Percentiles rank a stretch among this genome's conserved stretches.
Evolutionary conservation across 805 yeast genomes (phyloP).

Genomic region (Suhomyces pyralidae): DNA sequence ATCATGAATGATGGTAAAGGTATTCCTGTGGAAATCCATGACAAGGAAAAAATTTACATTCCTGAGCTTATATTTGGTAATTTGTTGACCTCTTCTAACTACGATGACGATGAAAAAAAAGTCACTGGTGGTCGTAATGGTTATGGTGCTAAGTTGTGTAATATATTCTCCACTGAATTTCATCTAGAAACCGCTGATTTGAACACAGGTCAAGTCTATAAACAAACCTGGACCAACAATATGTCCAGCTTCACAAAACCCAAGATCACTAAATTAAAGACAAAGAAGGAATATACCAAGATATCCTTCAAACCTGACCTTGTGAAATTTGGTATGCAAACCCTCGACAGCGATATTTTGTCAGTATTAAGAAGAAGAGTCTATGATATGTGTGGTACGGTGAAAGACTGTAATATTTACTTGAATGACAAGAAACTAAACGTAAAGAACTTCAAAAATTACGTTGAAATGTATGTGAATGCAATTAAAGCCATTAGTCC

Average conservation of each 20-base stretch:
- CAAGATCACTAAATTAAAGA: slow-evolving; percentile 55
- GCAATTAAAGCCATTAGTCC: slow-evolving; percentile 59
- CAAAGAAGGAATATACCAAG: slow-evolving; percentile 75
- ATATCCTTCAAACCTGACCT: slow-evolving; percentile 88
- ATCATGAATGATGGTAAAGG: slow-evolving; percentile 94
- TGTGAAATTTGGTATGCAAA: slow-evolving; percentile 78
- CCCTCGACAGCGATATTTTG: slow-evolving; percentile 75
- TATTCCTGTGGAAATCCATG: slow-evolving; percentile 91
- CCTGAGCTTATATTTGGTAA: slow-evolving; percentile 97
- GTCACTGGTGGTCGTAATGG: slow-evolving; percentile 99
- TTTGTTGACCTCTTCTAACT: slow-evolving; percentile 89
- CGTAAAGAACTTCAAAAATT: slow-evolving; percentile 74
- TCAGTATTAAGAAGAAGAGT: slow-evolving; percentile 91
- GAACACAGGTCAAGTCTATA: slow-evolving; percentile 56
- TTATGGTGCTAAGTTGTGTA: slow-evolving; percentile 95
- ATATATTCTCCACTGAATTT: slow-evolving; percentile 88
- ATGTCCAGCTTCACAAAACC: slow-evolving; percentile 81
- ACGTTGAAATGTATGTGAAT: slow-evolving; percentile 84
- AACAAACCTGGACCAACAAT: slow-evolving; percentile 83
- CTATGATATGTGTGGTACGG: slow-evolving; percentile 93
- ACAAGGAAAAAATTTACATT: slow-evolving; percentile 85
- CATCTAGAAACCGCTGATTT: slow-evolving; percentile 86
- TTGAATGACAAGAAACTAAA: slow-evolving; percentile 72
- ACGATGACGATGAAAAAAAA: slow-evolving; percentile 91
- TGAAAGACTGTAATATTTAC: slow-evolving; percentile 72